A percentile compares a stretch with the other conserved stretches of the same genome.
These are phyloP conservation scores for Alternaria viburni DNA, from an alignment of 2,329 filamentous ascomycete genomes.

Conservation along the genomic window DNA sequence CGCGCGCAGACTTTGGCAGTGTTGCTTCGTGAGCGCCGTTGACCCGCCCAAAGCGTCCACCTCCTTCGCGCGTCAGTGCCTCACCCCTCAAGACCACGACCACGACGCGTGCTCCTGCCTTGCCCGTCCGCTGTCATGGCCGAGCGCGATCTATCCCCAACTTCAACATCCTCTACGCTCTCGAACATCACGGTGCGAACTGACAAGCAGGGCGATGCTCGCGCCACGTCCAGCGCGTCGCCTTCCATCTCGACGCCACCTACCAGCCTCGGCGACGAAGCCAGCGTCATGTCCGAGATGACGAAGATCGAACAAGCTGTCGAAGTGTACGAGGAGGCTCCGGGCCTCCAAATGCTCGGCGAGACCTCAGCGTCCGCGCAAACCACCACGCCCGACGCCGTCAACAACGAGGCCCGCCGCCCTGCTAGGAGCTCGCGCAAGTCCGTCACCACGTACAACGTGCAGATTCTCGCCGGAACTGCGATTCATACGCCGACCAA, in stretches of 20 bases:
- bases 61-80: constrained; percentile 43
- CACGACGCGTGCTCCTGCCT: constrained; percentile 25
- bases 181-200: constrained; percentile 51
- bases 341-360: constrained; percentile 14
- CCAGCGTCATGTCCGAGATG: constrained; percentile 58
- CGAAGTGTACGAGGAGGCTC: constrained; percentile 31
- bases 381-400: constrained; percentile 18
- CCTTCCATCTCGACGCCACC: constrained; percentile 67
- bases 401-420: constrained; percentile 35
- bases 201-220: constrained; percentile 38
- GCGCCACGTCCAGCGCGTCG: constrained; percentile 59
- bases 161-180: constrained; percentile 50
- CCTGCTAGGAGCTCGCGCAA: constrained; percentile 61
- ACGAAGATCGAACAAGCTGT: constrained; percentile 38
- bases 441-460: constrained; percentile 69
- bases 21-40: constrained; percentile 35
- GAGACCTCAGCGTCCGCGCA: constrained; percentile 29
- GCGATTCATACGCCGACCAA: constrained; percentile 62
- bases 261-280: constrained; percentile 69
- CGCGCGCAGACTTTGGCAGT: constrained; percentile 44
- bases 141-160: constrained; percentile 43
- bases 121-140: constrained; percentile 36
- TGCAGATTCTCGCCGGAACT: constrained; percentile 67
- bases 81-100: constrained; percentile 30
- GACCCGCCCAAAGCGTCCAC: constrained; percentile 26